Evolutionary conservation across 306 rosid species (phyloP), one percentile per base, ranked within the genome.

Genomic region (Dryas alaskensis): DNA sequence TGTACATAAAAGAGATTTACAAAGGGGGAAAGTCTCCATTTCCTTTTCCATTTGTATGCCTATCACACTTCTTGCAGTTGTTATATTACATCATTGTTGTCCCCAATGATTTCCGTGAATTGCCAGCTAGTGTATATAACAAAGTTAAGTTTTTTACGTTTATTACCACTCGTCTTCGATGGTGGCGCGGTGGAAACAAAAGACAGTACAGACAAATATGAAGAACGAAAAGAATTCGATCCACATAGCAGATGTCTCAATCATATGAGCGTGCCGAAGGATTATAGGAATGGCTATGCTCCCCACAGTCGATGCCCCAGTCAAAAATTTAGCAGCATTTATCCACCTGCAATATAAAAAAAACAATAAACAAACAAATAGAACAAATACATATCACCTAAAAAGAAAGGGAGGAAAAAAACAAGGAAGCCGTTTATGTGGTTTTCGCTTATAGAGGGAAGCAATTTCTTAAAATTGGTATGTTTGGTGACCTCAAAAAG

Each of bases 221-320:
- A 95, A 81, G 90, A 95, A 95, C 5, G 99, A 95, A 25, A 89
- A 87, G 64, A 95, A 86, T 85, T 95, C 98, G 7, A 95, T 95
- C 85, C 92, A 80, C 99, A 95, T 87, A 1, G 99, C 99, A 58
- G 98, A 94, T 6, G 98, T 92, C 65, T 88, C 92, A 80, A 95
- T 95, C 96, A 95, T 80, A 42, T 90, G 90, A 39, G 96, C 98
- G 45, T 95, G 99, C 85, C 80, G 84, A 8, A 92, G 97, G 77
- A 95, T 92, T 63, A 95, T 88, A 25, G 99, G 99, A 82, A 95
- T 90, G 69, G 99, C 98, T 73, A 95, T 54, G 84, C 98, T 92
- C 73, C 99, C 98, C 55, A 92, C 77, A 1, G 96, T 69, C 22
- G 99, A 92, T 62, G 97, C 98, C 50, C 99, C 99, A 8, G 99